These are phyloP conservation scores for Sarocladium kiliense DNA, from an alignment of 2,329 filamentous ascomycete genomes.

Conservation along the genomic window DNA sequence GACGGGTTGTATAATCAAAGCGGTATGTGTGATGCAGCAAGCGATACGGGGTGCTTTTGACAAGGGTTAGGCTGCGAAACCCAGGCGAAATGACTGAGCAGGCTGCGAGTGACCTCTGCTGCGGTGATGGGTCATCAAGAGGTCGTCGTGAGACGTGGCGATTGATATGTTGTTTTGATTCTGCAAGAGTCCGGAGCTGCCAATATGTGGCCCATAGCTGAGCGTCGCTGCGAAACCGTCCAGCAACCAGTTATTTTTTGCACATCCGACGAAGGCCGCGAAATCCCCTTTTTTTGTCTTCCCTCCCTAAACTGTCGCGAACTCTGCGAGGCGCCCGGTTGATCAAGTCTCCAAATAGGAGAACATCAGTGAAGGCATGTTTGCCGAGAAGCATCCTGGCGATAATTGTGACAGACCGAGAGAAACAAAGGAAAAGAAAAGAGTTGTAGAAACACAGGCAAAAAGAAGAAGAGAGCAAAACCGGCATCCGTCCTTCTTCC, in stretches of 20 bases:
- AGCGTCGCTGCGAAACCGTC: conserved; percentile 31
- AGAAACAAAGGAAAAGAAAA: conserved; percentile 18
- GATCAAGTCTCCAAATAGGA: conserved; percentile 14
- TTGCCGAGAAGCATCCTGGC: conserved; percentile 8
- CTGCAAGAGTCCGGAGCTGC: conserved; percentile 33
- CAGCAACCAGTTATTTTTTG: conserved; percentile 25
- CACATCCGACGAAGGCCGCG: conserved; percentile 24
- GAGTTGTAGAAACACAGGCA: conserved; percentile 19
- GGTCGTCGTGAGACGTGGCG: conserved; percentile 31
- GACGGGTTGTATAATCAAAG: background rate
- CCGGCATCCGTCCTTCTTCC: conserved; percentile 3
- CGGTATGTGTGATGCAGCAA: conserved; percentile 1
- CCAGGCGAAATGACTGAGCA: conserved; percentile 4
- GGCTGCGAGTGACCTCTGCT: conserved; percentile 22
- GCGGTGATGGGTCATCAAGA: conserved; percentile 29
- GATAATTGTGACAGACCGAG: conserved; percentile 14
- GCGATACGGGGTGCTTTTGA: background rate
- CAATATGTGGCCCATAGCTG: conserved; percentile 31
- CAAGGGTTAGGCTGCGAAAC: background rate
- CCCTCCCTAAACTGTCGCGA: conserved; percentile 30
- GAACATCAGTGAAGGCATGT: conserved; percentile 30
- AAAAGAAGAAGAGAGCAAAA: conserved; percentile 8
- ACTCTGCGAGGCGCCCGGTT: conserved; percentile 14
- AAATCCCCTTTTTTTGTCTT: conserved; percentile 28
- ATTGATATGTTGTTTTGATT: conserved; percentile 34